Evolutionary conservation across 305 asterid species (phyloP).

Genomic region (Fraxinus platypoda): DNA sequence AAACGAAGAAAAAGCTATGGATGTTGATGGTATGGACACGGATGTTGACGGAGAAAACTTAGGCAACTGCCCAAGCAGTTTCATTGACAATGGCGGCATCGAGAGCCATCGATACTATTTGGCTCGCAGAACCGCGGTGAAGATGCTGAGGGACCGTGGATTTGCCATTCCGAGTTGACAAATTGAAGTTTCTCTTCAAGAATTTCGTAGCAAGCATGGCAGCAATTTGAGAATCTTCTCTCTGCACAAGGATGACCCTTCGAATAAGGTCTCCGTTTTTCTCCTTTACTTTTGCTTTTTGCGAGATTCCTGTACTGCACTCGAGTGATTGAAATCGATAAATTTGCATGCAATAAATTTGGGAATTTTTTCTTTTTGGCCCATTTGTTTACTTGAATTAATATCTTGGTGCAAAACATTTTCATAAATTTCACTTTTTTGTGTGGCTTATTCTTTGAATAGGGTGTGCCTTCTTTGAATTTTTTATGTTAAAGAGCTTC

Average conservation of each 20-base stretch:
- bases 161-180: constrained; percentile 65
- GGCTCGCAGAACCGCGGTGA: constrained; percentile 72
- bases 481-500: not conserved
- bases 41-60: constrained; percentile 24
- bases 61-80: constrained; percentile 46
- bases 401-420: not conserved
- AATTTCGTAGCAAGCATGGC: constrained; percentile 60
- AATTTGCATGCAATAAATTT: not conserved
- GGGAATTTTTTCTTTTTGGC: not conserved
- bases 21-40: constrained; percentile 19
- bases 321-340: not conserved
- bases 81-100: constrained; percentile 53
- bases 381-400: not conserved
- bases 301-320: not conserved
- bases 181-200: constrained; percentile 57
- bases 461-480: not conserved
- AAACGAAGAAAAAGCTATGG: constrained; percentile 12
- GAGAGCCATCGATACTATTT: constrained; percentile 72
- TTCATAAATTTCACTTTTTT: not conserved
- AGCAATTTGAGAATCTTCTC: constrained; percentile 40
- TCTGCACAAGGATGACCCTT: constrained; percentile 38
- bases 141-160: constrained; percentile 89
- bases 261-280: constrained; percentile 29
- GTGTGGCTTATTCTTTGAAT: not conserved
- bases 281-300: not conserved